A percentile compares a stretch with the other conserved stretches of the same genome.
phyloP scores from a whole-genome alignment of 1,284 basidiomycete genomes.

The Exobasidium rhododendri region DNA sequence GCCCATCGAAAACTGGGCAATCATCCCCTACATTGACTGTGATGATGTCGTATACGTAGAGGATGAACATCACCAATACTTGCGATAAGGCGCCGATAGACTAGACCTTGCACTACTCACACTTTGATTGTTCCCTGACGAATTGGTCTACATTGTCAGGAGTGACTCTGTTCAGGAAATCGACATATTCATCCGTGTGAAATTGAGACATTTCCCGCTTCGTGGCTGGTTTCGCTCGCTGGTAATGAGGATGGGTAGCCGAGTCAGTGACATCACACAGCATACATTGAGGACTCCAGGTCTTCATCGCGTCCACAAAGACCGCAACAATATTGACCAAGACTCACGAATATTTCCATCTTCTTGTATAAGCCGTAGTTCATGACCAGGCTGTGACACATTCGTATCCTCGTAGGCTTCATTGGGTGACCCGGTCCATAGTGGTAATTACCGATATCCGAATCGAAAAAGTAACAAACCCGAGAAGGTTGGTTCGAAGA shows the following conservation, averaged over 20 bases:
- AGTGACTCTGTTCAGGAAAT: conserved; percentile 78
- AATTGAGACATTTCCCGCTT: conserved; percentile 97
- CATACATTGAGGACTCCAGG: too few species aligned
- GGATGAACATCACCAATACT: conserved; percentile 2
- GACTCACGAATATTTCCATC: conserved; percentile 57
- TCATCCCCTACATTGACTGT: conserved; percentile 84
- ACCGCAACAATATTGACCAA: neutral
- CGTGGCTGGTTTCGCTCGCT: conserved; percentile 93
- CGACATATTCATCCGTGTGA: conserved; percentile 89
- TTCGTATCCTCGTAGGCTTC: conserved; percentile 70
- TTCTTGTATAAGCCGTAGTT: conserved; percentile 75
- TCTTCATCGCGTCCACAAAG: too few species aligned
- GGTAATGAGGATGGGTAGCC: neutral
- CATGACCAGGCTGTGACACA: conserved; percentile 99
- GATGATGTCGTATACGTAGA: neutral
- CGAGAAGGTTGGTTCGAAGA: conserved; percentile 20
- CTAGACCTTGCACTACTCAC: conserved; percentile 59
- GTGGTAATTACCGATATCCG: conserved; percentile 95
- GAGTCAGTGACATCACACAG: neutral
- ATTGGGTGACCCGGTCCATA: conserved; percentile 84
- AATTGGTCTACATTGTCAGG: conserved; percentile 82
- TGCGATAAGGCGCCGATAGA: neutral
- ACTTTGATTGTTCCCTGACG: conserved; percentile 93
- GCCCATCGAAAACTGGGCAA: conserved; percentile 94
- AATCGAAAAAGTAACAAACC: conserved; percentile 65